These are phyloP conservation scores for Cystobasidiaceae sp. DNA, from an alignment of 1,284 basidiomycete genomes.

Conservation along the genomic window DNA sequence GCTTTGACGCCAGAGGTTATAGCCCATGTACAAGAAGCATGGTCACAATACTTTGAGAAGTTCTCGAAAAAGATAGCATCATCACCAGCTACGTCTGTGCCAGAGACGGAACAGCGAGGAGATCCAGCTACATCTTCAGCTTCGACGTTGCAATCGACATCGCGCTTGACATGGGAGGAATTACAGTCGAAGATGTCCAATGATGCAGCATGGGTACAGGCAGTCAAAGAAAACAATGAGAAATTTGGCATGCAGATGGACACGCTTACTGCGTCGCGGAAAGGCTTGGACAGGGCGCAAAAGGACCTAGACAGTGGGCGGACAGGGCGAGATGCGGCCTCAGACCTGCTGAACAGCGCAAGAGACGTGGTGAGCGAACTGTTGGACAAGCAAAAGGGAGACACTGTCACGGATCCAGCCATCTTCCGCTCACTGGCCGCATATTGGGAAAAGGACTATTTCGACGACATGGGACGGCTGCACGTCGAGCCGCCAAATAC, in stretches of 20 bases:
- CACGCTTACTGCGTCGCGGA: conserved; percentile 51
- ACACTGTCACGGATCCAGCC: conserved; percentile 76
- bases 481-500: conserved; percentile 82
- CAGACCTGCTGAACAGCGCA: conserved; percentile 46
- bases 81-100: background rate
- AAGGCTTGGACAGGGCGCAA: conserved; percentile 30
- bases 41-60: conserved; percentile 60
- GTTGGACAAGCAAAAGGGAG: conserved; percentile 57
- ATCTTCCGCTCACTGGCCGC: conserved; percentile 79
- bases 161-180: conserved; percentile 5
- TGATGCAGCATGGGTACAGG: conserved; percentile 58
- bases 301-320: conserved; percentile 10
- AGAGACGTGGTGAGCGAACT: conserved; percentile 41
- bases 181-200: conserved; percentile 29
- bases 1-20: conserved; percentile 55
- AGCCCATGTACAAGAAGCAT: conserved; percentile 58
- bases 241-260: conserved; percentile 84
- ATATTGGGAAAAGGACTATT: conserved; percentile 86
- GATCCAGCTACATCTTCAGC: conserved; percentile 3
- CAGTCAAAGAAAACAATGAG: conserved; percentile 70
- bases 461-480: conserved; percentile 85
- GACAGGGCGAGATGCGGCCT: conserved; percentile 49
- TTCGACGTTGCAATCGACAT: background rate
- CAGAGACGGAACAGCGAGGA: background rate
- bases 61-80: conserved; percentile 49